Evolutionary conservation across 352 stramenopile species (phyloP).

Genomic region (Phytophthora macrochlamydospora): DNA sequence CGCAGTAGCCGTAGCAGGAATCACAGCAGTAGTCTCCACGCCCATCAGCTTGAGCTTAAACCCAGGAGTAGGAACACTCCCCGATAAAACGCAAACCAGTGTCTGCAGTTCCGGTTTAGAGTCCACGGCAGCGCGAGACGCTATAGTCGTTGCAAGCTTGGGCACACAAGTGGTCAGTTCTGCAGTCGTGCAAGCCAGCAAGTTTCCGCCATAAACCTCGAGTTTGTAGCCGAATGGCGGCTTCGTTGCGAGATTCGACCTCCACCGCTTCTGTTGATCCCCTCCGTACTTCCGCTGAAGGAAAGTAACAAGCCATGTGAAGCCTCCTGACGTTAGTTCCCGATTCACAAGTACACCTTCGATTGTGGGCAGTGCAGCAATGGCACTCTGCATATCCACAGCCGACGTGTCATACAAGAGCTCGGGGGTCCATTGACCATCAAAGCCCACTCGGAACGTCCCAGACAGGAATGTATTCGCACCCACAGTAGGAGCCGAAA

Average conservation of each 20-base stretch:
- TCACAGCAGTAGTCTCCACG: constrained; percentile 35
- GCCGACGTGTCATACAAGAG: constrained; percentile 88
- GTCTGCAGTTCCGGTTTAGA: constrained; percentile 61
- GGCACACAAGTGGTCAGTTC: constrained; percentile 48
- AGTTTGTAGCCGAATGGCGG: constrained; percentile 57
- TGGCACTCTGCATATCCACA: constrained; percentile 67
- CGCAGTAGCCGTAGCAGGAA: constrained; percentile 8
- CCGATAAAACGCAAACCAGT: constrained; percentile 45
- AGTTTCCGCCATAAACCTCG: constrained; percentile 46
- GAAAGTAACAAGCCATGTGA: constrained; percentile 83
- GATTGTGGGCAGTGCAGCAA: constrained; percentile 62
- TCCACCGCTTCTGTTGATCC: constrained; percentile 58
- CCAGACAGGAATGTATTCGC: constrained; percentile 54
- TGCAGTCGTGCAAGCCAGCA: constrained; percentile 63
- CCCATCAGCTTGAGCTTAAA: constrained; percentile 79
- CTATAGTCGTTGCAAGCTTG: constrained; percentile 47
- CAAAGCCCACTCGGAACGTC: constrained; percentile 92
- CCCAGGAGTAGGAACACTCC: constrained; percentile 10
- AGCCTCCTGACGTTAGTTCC: constrained; percentile 67
- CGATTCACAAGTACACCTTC: constrained; percentile 59
- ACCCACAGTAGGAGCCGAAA: constrained; percentile 64
- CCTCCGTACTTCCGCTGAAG: constrained; percentile 52
- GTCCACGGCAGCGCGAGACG: constrained; percentile 47
- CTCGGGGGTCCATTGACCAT: constrained; percentile 85
- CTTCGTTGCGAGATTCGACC: constrained; percentile 49